These are phyloP conservation scores for Aureobasidium vineae DNA, from an alignment of 2,329 filamentous ascomycete species.

Conservation along the genomic window DNA sequence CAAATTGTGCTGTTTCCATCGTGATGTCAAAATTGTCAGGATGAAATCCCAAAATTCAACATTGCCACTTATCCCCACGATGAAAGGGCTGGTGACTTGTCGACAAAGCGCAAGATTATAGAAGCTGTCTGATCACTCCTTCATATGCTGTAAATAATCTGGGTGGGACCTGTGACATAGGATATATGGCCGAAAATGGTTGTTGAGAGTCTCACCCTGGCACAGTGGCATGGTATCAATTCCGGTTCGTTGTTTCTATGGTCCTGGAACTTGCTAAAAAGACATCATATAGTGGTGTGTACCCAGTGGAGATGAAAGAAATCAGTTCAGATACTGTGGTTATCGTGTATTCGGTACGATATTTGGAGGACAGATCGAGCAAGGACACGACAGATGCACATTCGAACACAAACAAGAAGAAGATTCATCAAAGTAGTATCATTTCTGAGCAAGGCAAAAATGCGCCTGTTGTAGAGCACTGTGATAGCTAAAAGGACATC, in stretches of 20 bases:
- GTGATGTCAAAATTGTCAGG: too few species aligned
- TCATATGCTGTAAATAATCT: too few species aligned
- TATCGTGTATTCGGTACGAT: too few species aligned
- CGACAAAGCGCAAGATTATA: too few species aligned
- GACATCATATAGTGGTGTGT: neutral
- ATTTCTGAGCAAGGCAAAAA: neutral
- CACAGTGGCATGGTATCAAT: neutral
- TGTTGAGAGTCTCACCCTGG: neutral
- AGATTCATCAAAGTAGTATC: neutral
- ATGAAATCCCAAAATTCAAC: too few species aligned
- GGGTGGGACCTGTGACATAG: neutral
- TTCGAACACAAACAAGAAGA: neutral
- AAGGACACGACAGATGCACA: too few species aligned
- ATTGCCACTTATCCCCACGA: too few species aligned
- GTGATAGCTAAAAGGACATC: conserved; percentile 1
- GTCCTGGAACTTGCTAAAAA: neutral
- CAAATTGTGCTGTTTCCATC: too few species aligned
- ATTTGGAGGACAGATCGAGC: neutral
- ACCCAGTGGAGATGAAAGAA: neutral
- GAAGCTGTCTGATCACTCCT: too few species aligned
- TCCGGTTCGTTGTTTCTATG: neutral
- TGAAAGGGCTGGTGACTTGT: too few species aligned
- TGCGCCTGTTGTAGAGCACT: conserved; percentile 6
- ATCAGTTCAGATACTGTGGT: too few species aligned
- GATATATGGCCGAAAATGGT: neutral